A percentile compares a stretch with the other conserved stretches of the same genome.
Evolutionary conservation across 2,329 filamentous ascomycete genomes (phyloP).

Genomic region (Penicillium sp.): DNA sequence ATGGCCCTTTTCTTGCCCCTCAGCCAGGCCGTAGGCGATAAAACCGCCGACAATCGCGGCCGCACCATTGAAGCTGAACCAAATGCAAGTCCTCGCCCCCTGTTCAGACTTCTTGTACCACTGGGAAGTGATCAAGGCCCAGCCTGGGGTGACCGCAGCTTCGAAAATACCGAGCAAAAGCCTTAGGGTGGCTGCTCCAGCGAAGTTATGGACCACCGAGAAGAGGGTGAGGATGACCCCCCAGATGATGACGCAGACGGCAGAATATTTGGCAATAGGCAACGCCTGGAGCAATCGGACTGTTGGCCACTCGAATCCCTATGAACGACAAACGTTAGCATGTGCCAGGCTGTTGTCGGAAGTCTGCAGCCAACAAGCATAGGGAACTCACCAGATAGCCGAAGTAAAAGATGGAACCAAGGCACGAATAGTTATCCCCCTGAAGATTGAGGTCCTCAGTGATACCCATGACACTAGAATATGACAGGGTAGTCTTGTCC

Average conservation of each 20-base stretch:
- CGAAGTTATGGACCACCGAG: constrained; percentile 43
- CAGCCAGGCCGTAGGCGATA: constrained; percentile 32
- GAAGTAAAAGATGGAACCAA: constrained; percentile 29
- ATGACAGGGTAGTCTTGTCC: constrained; percentile 24
- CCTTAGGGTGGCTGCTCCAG: constrained; percentile 46
- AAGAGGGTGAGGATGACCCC: constrained; percentile 21
- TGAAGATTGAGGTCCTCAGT: constrained; percentile 30
- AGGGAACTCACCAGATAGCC: constrained; percentile 25
- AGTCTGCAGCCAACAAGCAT: too few species aligned
- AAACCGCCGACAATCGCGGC: constrained; percentile 38
- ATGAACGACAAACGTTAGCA: too few species aligned
- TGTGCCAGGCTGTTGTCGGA: too few species aligned
- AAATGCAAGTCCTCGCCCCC: constrained; percentile 25
- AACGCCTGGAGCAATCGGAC: constrained; percentile 37
- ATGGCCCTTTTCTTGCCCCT: constrained; percentile 23
- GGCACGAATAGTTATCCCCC: constrained; percentile 45
- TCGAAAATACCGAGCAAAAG: constrained; percentile 52
- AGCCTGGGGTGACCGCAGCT: constrained; percentile 32
- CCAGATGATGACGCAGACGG: constrained; percentile 35
- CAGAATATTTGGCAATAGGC: constrained; percentile 37
- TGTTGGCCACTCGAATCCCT: constrained; percentile 40
- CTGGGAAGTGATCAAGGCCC: constrained; percentile 30
- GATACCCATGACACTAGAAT: constrained; percentile 27
- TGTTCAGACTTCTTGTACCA: constrained; percentile 32
- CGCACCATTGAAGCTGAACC: constrained; percentile 30